A percentile compares a stretch with the other conserved stretches of the same genome.
phyloP scores from a whole-genome alignment of 225 moss, liverwort and hornwort genomes.

The Polytrichum formosum region DNA sequence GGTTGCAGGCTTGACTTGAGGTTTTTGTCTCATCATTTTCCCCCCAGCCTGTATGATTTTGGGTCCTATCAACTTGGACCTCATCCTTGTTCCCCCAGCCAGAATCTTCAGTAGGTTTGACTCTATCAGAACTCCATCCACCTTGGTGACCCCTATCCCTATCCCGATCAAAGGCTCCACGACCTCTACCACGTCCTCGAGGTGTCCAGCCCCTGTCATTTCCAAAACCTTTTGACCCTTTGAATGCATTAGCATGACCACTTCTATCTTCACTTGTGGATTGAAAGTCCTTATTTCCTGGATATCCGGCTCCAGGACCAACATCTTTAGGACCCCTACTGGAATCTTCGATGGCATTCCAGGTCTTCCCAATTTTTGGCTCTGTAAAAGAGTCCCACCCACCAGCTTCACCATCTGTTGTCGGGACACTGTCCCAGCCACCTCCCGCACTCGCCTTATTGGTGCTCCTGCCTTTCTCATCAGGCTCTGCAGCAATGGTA shows the following conservation, averaged over 20 bases:
- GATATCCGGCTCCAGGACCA: not conserved
- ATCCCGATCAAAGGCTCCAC: not conserved
- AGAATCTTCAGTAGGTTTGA: not conserved
- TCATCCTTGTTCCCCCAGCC: not conserved
- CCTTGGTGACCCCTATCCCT: not conserved
- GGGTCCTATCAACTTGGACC: too few relatives aligned
- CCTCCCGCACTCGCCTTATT: not conserved
- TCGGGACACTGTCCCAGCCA: not conserved
- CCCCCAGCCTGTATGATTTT: not conserved
- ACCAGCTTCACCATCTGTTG: not conserved
- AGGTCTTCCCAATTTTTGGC: not conserved
- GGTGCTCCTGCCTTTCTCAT: slow-evolving; percentile 6
- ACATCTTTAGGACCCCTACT: not conserved
- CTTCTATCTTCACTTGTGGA: not conserved
- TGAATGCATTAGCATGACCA: not conserved
- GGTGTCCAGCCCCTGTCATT: not conserved
- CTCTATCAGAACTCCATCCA: not conserved
- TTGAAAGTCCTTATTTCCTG: not conserved
- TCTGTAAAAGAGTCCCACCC: not conserved
- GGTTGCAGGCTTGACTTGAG: too few relatives aligned
- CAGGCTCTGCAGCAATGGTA: slow-evolving; percentile 6
- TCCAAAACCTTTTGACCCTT: not conserved
- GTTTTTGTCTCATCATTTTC: not conserved
- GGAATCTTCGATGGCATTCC: not conserved
- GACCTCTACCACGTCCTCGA: not conserved